Base-by-base conservation (phyloP, 2,329 filamentous ascomycete genomes). In the Sporothrix curviconia region DNA sequence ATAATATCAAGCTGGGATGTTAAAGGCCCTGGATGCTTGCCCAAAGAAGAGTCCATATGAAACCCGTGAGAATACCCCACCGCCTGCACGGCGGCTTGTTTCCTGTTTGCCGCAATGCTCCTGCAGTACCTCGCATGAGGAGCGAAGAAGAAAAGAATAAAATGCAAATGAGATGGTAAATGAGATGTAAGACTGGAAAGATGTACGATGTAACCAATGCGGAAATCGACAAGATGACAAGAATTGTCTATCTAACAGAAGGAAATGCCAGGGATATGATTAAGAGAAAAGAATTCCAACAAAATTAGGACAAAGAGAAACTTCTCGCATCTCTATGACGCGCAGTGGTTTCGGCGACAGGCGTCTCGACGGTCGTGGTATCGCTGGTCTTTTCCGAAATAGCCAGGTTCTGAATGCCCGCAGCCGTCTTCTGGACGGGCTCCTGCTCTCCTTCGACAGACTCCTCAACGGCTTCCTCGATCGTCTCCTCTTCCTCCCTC, bases 341-440 rank as follows among this genome's bases (percentile, higher is more conserved):
- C 3, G 43, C 47, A n/a, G 40, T 25, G 1, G 49, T 17, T 15
- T 8, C 17, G 8, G 44, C 58, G 7, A 15, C 47, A 3, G 55
- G 25, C 19, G 40, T 15, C 24, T 44, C 58, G 5, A 40, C 11
- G 30, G 44, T 24, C 43, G 42, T 50, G 15, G 51, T 17, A 5
- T 25, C 54, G 14, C 40, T 32, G 3, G 28, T 17, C 57, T 62
- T 62, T 30, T 62, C 61, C 11, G 61, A 55, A 7, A 62, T 19
- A 37, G 55, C 9, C 8, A 62, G 55, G 36, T 32, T 46, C 43
- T 59, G 25, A 7, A 62, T 12, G 24, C 47, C 49, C 8, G 52
- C 55, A 4, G 12, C 53, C n/a, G 12, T 37, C 17, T n/a, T 39
- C 43, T 3, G 32, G 17, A 30, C 17, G 2, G 39, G n/a, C n/a